A percentile compares a stretch with the other conserved stretches of the same genome.
phyloP scores from a whole-genome alignment of 371 early-diverging fungal genomes.

The Quaeritorhiza haematococci region DNA sequence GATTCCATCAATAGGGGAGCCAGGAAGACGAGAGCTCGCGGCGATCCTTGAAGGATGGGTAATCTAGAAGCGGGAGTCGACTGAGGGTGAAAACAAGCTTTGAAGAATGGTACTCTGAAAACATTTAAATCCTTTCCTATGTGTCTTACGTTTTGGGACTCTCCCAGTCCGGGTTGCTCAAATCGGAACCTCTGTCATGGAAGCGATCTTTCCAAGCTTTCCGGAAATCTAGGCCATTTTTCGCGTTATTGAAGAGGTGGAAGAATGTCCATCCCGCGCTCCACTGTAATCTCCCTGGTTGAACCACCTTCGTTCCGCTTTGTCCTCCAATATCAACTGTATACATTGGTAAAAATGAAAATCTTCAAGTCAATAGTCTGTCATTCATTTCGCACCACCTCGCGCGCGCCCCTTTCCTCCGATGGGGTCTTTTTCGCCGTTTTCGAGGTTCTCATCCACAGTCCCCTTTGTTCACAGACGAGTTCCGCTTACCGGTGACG shows the following conservation, averaged over 20 bases:
- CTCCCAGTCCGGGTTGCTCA: no score
- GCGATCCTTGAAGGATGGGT: conserved; percentile 34
- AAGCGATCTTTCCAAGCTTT: conserved; percentile 14
- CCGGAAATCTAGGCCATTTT: conserved; percentile 24
- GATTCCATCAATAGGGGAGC: conserved; percentile 18
- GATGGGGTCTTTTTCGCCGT: no score
- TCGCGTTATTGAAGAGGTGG: conserved; percentile 28
- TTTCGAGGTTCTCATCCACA: no score
- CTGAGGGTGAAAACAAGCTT: not conserved
- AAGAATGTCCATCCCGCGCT: conserved; percentile 37
- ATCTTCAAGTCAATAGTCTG: not conserved
- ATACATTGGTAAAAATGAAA: conserved; percentile 4
- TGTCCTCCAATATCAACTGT: not conserved
- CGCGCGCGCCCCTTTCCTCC: no score
- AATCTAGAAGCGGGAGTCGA: conserved; percentile 15
- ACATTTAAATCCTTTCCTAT: no score
- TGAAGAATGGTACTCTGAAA: not conserved
- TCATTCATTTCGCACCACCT: not conserved
- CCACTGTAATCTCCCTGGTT: conserved; percentile 2
- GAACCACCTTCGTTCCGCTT: conserved; percentile 2
- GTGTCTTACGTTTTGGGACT: no score
- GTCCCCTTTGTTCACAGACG: not conserved
- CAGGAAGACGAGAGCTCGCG: conserved; percentile 33
- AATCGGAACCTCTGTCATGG: no score
- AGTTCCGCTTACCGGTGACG: conserved; percentile 13